Percentiles rank a stretch among this genome's conserved stretches.
Evolutionary conservation across 768 basidiomycete species (phyloP).

Genomic region (Amanita exitialis): DNA sequence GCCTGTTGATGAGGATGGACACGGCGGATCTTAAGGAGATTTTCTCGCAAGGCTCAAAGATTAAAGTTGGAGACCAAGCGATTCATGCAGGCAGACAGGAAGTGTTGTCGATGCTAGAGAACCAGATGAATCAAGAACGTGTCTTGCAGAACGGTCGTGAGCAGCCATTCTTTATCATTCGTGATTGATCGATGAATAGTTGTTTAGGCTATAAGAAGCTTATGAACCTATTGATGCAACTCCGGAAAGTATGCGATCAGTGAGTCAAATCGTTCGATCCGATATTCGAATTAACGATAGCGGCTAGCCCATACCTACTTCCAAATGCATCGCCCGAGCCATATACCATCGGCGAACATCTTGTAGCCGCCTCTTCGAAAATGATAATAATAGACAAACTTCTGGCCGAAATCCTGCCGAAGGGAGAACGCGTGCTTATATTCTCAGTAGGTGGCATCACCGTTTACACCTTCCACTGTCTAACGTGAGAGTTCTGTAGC

Average conservation of each 20-base stretch:
- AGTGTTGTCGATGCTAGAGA: conserved; percentile 26
- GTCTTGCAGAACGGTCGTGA: conserved; percentile 13
- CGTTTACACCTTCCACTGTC: not conserved
- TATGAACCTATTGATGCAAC: conserved; percentile 64
- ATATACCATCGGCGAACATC: conserved; percentile 41
- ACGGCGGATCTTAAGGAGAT: conserved; percentile 36
- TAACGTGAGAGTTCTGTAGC: conserved; percentile 21
- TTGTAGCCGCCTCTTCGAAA: conserved; percentile 48
- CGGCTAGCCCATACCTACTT: conserved; percentile 40
- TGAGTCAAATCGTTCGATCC: conserved; percentile 16
- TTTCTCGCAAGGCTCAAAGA: conserved; percentile 21
- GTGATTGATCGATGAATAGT: conserved; percentile 18
- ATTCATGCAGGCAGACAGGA: conserved; percentile 27
- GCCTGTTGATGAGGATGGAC: conserved; percentile 43
- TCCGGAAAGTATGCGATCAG: conserved; percentile 66
- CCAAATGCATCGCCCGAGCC: conserved; percentile 38
- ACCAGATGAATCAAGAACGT: conserved; percentile 23
- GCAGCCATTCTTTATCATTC: conserved; percentile 2
- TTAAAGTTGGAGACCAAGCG: conserved; percentile 14
- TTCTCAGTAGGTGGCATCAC: conserved; percentile 43
- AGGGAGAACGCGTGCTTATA: conserved; percentile 54
- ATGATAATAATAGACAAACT: conserved; percentile 50
- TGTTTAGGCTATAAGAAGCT: conserved; percentile 31
- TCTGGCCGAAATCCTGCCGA: conserved; percentile 42
- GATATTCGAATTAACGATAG: not conserved